Conservation (phyloP, 176 grass and related monocot species). For the Secale cereale region DNA sequence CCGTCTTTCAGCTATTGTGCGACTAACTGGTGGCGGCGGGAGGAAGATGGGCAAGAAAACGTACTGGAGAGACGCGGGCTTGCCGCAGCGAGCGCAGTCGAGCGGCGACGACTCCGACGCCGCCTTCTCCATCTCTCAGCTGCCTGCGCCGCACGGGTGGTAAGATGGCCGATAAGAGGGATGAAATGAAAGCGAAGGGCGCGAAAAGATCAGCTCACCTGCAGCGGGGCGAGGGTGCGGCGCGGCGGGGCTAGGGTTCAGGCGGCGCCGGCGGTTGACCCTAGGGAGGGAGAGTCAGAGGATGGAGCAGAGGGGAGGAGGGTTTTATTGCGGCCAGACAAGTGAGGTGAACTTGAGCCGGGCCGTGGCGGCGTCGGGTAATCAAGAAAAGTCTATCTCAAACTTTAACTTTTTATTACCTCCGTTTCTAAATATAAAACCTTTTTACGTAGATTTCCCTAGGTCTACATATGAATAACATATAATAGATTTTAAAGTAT, state of each 20-base stretch:
- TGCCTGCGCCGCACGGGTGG: not conserved
- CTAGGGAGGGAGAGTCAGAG: not conserved
- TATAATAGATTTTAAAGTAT: too few relatives aligned
- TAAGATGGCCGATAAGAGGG: not conserved
- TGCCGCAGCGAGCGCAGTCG: constrained; percentile 75
- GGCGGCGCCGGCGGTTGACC: constrained; percentile 15
- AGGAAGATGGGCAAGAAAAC: not conserved
- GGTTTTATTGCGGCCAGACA: not conserved
- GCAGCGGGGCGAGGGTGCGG: constrained; percentile 1
- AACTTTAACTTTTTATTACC: too few relatives aligned
- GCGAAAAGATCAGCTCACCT: not conserved
- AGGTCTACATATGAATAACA: too few relatives aligned
- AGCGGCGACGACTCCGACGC: constrained; percentile 43
- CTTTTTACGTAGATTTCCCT: too few relatives aligned
- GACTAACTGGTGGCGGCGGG: not conserved
- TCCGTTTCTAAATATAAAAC: too few relatives aligned
- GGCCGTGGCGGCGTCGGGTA: not conserved
- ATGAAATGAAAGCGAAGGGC: not conserved
- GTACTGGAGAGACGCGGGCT: constrained; percentile 83
- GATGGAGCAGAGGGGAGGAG: not conserved
- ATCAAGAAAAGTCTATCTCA: too few relatives aligned
- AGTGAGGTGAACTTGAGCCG: not conserved
- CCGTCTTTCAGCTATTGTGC: not conserved
- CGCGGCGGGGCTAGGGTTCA: constrained; percentile 37
- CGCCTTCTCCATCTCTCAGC: constrained; percentile 63